phyloP scores from a whole-genome alignment of 1,284 basidiomycete genomes.

The Austroboletus sp. region DNA sequence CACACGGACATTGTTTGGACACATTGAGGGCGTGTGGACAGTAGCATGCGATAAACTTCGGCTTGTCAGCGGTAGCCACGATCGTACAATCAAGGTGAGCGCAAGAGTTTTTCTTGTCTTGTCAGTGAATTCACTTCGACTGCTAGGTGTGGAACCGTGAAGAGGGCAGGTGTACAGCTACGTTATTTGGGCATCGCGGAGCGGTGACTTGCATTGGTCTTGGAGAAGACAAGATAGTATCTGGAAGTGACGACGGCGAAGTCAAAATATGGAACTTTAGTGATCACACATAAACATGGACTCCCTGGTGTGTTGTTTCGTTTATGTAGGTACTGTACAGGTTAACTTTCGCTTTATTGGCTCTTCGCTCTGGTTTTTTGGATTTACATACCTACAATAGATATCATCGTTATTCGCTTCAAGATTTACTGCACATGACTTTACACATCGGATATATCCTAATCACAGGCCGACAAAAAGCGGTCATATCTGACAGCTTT shows the following conservation, averaged over 20 bases:
- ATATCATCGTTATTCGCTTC: constrained; percentile 3
- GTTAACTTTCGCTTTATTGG: constrained; percentile 1
- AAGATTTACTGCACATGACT: no score
- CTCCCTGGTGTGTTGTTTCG: background rate
- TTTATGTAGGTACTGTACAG: background rate
- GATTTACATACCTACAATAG: background rate
- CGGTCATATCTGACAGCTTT: background rate
- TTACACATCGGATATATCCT: background rate
- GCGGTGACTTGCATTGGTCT: constrained; percentile 89
- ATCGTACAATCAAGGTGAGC: constrained; percentile 81
- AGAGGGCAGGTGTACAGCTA: constrained; percentile 81
- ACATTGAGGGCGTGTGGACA: constrained; percentile 95
- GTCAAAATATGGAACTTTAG: constrained; percentile 78
- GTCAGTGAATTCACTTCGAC: constrained; percentile 5
- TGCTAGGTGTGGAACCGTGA: constrained; percentile 85
- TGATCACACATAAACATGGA: constrained; percentile 22
- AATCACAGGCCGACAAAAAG: background rate
- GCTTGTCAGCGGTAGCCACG: constrained; percentile 87
- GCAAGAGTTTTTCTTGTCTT: background rate
- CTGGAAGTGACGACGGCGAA: constrained; percentile 86
- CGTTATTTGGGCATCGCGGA: constrained; percentile 89
- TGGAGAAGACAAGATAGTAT: constrained; percentile 92
- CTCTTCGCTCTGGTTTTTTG: no score
- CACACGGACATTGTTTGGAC: constrained; percentile 85
- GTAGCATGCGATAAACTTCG: constrained; percentile 89